phyloP scores from a whole-genome alignment of 148 eudicot genomes.

The Heliamphora exappendiculata region DNA sequence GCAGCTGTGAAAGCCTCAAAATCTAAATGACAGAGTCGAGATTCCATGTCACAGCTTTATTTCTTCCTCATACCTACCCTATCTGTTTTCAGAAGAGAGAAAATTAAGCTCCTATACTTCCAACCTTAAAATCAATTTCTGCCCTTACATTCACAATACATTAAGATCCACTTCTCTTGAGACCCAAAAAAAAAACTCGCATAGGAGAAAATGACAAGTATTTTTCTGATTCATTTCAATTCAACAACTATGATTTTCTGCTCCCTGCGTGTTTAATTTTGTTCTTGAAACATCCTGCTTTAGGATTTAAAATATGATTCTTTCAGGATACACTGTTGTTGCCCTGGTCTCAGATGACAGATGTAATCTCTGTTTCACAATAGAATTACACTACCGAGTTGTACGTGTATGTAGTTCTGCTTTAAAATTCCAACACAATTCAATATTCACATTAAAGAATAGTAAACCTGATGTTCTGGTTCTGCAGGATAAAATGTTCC shows the following conservation, averaged over 20 bases:
- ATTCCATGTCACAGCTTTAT: not conserved
- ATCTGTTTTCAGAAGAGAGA: not conserved
- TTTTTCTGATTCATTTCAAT: not conserved
- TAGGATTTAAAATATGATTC: not conserved
- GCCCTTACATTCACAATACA: not conserved
- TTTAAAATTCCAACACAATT: not conserved
- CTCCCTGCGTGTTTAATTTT: not conserved
- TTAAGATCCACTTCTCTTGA: not conserved
- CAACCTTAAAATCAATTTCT: not conserved
- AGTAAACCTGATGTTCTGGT: slow-evolving; percentile 85
- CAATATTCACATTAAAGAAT: slow-evolving; percentile 1
- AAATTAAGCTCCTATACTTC: not conserved
- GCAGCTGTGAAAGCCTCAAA: not conserved
- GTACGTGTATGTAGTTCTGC: not conserved
- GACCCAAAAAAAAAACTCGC: not conserved
- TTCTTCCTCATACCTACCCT: not conserved
- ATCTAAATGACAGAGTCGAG: not conserved
- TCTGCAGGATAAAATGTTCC: slow-evolving; percentile 81
- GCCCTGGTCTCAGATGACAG: not conserved
- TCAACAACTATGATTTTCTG: not conserved
- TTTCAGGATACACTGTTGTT: not conserved
- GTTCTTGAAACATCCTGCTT: not conserved
- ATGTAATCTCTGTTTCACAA: not conserved
- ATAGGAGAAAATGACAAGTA: not conserved
- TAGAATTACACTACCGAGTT: not conserved